Conservation (phyloP, 208 protist genomes). For the Strigomonas galati region DNA sequence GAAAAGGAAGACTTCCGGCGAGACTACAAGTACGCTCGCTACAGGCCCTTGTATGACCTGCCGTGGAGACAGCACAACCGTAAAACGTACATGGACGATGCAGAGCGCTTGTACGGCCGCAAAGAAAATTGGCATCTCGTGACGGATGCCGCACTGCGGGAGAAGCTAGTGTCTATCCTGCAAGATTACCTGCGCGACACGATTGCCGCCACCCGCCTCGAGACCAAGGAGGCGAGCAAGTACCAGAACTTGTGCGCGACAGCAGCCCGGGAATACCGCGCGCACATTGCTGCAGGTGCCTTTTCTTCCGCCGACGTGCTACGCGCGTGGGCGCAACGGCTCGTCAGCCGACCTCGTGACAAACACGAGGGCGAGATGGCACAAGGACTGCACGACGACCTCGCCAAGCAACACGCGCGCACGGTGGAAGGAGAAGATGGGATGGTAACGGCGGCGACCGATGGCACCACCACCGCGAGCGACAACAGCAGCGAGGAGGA, state of each 20-base stretch:
- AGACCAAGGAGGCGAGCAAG: constrained; percentile 57
- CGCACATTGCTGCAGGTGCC: constrained; percentile 48
- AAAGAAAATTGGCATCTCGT: constrained; percentile 79
- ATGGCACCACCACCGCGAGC: not conserved
- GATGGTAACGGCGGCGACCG: constrained; percentile 13
- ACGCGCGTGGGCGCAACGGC: not conserved
- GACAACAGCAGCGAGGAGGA: not conserved
- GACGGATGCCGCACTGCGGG: constrained; percentile 53
- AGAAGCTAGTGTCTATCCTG: constrained; percentile 73
- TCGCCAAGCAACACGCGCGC: no score
- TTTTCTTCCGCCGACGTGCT: constrained; percentile 24
- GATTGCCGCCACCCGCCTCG: constrained; percentile 51
- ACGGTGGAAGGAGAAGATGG: not conserved
- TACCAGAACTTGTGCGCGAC: constrained; percentile 56
- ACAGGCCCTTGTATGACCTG: constrained; percentile 62
- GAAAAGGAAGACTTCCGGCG: constrained; percentile 73
- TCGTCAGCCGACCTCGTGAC: not conserved
- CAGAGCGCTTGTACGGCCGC: constrained; percentile 82
- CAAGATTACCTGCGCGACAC: constrained; percentile 81
- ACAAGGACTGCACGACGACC: no score
- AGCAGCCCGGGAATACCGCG: constrained; percentile 61
- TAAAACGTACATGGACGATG: constrained; percentile 86
- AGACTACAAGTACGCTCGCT: constrained; percentile 68
- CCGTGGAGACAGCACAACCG: constrained; percentile 72
- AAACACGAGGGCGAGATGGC: not conserved